Conservation (phyloP, 164 flowering plant species). For the Berberis thunbergii region DNA sequence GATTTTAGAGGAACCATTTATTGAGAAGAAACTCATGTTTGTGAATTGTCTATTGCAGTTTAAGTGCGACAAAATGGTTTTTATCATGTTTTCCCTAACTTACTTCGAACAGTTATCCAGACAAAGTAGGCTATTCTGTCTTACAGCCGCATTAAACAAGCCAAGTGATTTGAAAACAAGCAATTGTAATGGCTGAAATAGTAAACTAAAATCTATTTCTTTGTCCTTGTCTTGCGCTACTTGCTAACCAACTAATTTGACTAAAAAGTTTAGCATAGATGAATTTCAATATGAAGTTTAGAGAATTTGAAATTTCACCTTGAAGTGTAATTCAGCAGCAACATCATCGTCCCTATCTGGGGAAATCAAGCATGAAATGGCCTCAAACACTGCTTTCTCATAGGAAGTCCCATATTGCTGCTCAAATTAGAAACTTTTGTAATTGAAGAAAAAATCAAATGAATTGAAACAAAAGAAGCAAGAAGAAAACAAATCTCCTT, state of each 20-base stretch:
- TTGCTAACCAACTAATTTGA: neutral
- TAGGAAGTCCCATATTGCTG: constrained; percentile 65
- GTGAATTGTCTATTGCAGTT: too few relatives aligned
- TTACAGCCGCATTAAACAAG: neutral
- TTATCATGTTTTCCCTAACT: too few relatives aligned
- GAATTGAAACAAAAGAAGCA: neutral
- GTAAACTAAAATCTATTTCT: neutral
- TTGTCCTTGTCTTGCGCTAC: neutral
- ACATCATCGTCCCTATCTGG: constrained; percentile 52
- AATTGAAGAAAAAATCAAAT: neutral
- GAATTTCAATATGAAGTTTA: neutral
- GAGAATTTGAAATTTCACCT: constrained; percentile 27
- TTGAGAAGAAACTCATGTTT: too few relatives aligned
- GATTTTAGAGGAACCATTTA: too few relatives aligned
- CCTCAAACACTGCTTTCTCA: constrained; percentile 69
- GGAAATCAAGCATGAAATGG: constrained; percentile 36
- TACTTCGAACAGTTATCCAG: too few relatives aligned
- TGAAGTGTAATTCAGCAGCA: constrained; percentile 50
- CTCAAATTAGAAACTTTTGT: neutral
- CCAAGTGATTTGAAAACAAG: neutral
- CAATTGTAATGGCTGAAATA: neutral
- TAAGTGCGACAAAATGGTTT: too few relatives aligned
- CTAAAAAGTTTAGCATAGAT: neutral
- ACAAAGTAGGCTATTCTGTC: too few relatives aligned
- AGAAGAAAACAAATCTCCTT: constrained; percentile 7